These are phyloP conservation scores for Lachnellula suecica DNA, from an alignment of 2,329 filamentous ascomycete species.

Conservation along the genomic window DNA sequence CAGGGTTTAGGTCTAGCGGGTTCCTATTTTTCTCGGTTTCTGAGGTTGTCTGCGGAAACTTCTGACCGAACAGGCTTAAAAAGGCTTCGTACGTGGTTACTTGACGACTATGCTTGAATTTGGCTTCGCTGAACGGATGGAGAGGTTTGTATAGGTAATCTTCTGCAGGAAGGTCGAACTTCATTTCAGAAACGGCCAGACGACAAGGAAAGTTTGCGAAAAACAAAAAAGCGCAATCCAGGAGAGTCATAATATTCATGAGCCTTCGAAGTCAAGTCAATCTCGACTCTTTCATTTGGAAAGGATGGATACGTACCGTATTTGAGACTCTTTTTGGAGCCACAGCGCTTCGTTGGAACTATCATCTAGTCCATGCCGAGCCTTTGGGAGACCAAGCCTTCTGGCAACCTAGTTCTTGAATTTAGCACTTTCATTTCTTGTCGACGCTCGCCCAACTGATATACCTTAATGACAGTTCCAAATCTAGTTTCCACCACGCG, in stretches of 20 bases:
- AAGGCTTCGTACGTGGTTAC: conserved; percentile 39
- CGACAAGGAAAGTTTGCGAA: conserved; percentile 45
- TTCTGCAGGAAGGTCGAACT: conserved; percentile 43
- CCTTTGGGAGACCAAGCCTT: conserved; percentile 37
- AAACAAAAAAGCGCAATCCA: conserved; percentile 45
- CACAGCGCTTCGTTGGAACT: conserved; percentile 38
- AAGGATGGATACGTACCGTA: conserved; percentile 33
- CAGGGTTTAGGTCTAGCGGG: conserved; percentile 17
- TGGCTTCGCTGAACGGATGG: conserved; percentile 41
- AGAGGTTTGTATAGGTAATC: conserved; percentile 38
- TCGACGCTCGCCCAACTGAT: too few relatives aligned
- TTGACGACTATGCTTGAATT: conserved; percentile 37
- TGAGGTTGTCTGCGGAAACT: background rate
- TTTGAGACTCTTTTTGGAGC: conserved; percentile 43
- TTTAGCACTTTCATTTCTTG: too few relatives aligned
- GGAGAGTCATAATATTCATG: conserved; percentile 38
- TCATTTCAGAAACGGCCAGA: conserved; percentile 38
- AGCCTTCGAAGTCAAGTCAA: conserved; percentile 29
- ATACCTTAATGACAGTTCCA: conserved; percentile 40
- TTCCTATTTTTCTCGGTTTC: conserved; percentile 9
- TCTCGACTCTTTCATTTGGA: background rate
- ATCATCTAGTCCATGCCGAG: conserved; percentile 38
- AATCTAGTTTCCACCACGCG: conserved; percentile 44
- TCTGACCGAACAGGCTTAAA: conserved; percentile 34
- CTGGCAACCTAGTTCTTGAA: conserved; percentile 42